Conservation (phyloP, 805 yeast species). For the Barnettozyma populi region DNA sequence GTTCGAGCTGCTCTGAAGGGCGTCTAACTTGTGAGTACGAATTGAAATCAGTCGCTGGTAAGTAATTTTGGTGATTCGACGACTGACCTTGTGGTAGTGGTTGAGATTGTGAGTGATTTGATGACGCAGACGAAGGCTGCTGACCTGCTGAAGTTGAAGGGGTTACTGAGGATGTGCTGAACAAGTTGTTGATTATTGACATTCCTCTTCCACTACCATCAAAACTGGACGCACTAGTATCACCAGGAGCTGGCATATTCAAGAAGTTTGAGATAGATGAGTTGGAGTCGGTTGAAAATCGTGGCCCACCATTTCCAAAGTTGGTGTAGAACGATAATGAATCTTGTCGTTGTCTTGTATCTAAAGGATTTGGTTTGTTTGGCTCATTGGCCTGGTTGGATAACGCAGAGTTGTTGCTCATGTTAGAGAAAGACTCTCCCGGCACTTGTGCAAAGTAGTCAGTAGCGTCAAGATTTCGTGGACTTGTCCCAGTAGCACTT, state of each 20-base stretch:
- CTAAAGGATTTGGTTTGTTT: slow-evolving; percentile 3
- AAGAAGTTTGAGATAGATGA: slow-evolving; percentile 22
- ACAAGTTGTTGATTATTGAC: slow-evolving; percentile 23
- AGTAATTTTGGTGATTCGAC: slow-evolving; percentile 5
- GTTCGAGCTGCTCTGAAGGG: slow-evolving; percentile 47
- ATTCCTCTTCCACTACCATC: slow-evolving; percentile 23
- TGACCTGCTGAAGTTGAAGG: slow-evolving; percentile 2
- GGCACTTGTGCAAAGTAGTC: slow-evolving; percentile 2
- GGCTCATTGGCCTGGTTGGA: slow-evolving; percentile 4
- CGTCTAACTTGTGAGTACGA: slow-evolving; percentile 31
- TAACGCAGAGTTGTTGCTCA: slow-evolving; percentile 5
- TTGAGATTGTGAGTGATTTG: slow-evolving; percentile 4
- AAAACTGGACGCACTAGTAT: slow-evolving; percentile 11
- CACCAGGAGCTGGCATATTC: slow-evolving; percentile 13
- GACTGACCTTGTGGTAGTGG: not conserved
- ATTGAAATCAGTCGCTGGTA: slow-evolving; percentile 20
- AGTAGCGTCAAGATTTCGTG: slow-evolving; percentile 13
- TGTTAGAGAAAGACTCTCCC: not conserved
- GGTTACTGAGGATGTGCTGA: slow-evolving; percentile 7
- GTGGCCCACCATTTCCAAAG: slow-evolving; percentile 16
- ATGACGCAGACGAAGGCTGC: not conserved
- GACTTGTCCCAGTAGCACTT: slow-evolving; percentile 10
- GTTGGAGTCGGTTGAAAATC: slow-evolving; percentile 27
- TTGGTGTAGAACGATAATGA: slow-evolving; percentile 25
- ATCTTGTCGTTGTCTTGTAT: slow-evolving; percentile 23